phyloP scores from a whole-genome alignment of 495 filamentous ascomycete species.

The Aspergillus panamensis region DNA sequence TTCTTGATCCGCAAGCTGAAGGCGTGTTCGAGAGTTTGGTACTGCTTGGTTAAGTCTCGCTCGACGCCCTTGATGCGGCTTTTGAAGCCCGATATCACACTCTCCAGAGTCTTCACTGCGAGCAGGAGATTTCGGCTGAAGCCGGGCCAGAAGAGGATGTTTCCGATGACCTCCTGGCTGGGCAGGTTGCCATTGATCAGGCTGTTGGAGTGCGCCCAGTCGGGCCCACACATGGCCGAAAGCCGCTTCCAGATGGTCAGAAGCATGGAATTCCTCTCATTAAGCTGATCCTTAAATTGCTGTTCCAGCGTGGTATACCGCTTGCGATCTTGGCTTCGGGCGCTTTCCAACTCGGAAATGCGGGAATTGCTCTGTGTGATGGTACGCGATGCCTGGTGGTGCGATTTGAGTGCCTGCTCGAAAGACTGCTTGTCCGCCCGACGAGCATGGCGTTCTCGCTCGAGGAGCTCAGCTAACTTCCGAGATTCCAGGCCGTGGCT shows the following conservation, averaged over 20 bases:
- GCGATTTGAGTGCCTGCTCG: constrained; percentile 80
- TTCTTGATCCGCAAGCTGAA: constrained; percentile 76
- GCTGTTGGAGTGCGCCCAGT: constrained; percentile 88
- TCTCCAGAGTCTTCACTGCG: constrained; percentile 85
- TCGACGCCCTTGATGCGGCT: constrained; percentile 77
- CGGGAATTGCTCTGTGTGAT: constrained; percentile 79
- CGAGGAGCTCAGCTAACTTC: constrained; percentile 81
- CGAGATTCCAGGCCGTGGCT: constrained; percentile 79
- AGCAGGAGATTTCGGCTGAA: constrained; percentile 86
- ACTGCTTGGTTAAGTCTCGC: constrained; percentile 83
- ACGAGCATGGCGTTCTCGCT: constrained; percentile 83
- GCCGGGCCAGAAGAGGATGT: constrained; percentile 69
- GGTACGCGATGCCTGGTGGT: constrained; percentile 77
- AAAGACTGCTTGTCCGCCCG: constrained; percentile 80
- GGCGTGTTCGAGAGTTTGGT: constrained; percentile 77
- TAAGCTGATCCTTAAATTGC: constrained; percentile 78
- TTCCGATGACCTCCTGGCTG: constrained; percentile 71
- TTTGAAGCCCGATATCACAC: constrained; percentile 76
- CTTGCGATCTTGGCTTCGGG: constrained; percentile 67
- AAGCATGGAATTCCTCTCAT: constrained; percentile 84
- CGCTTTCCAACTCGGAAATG: constrained; percentile 77
- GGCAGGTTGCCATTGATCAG: constrained; percentile 84
- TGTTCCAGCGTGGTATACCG: constrained; percentile 70
- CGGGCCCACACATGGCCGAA: constrained; percentile 77
- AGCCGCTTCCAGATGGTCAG: constrained; percentile 84